A percentile compares a stretch with the other conserved stretches of the same genome.
phyloP scores from a whole-genome alignment of 306 rosid species.

The Gillenia trifoliata region DNA sequence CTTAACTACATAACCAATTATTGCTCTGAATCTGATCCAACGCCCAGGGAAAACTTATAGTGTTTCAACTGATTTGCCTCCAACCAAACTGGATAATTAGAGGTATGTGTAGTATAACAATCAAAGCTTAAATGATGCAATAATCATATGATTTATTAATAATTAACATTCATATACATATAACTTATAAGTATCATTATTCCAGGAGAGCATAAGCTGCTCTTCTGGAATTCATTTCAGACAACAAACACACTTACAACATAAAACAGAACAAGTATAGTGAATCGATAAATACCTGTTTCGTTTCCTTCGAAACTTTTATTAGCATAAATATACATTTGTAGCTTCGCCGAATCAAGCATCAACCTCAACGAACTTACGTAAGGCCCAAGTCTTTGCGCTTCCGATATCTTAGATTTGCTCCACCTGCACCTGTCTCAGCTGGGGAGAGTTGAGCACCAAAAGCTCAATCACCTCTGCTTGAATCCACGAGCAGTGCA shows the following conservation, averaged over 20 bases:
- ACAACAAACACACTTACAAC: slow-evolving; percentile 14
- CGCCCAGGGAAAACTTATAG: not conserved
- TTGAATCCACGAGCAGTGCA: slow-evolving; percentile 54
- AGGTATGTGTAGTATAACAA: not conserved
- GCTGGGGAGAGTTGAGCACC: slow-evolving; percentile 36
- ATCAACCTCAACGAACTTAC: slow-evolving; percentile 47
- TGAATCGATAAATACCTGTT: slow-evolving; percentile 24
- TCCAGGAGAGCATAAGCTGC: not conserved
- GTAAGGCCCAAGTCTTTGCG: slow-evolving; percentile 45
- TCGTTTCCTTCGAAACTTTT: slow-evolving; percentile 16
- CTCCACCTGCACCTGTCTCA: slow-evolving; percentile 65
- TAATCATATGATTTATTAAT: not conserved
- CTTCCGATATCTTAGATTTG: slow-evolving; percentile 56
- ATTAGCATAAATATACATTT: not conserved
- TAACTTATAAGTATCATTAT: slow-evolving; percentile 15
- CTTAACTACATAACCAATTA: not conserved
- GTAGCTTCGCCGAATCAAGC: slow-evolving; percentile 16
- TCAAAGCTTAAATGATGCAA: not conserved
- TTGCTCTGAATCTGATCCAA: not conserved
- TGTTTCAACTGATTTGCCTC: not conserved
- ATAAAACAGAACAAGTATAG: not conserved
- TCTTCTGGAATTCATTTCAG: slow-evolving; percentile 3
- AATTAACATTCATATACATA: not conserved
- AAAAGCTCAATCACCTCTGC: slow-evolving; percentile 46
- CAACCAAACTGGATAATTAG: not conserved